Evolutionary conservation across 768 basidiomycete genomes (phyloP).

Genomic region (Phylloporus scabripes): DNA sequence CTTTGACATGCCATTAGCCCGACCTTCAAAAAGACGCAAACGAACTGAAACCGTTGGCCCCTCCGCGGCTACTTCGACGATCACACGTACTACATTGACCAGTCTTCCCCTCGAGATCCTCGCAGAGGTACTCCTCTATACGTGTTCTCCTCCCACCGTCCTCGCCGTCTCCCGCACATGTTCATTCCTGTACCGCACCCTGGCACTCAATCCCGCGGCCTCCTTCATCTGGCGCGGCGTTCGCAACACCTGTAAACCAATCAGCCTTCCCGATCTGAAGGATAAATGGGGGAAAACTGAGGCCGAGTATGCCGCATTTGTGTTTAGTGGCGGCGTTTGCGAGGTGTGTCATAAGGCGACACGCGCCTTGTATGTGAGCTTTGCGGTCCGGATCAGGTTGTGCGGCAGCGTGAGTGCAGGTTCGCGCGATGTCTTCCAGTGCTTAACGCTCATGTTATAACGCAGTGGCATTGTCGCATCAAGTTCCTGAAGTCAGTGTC

Average conservation of each 20-base stretch:
- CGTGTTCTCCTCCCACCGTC: conserved; percentile 49
- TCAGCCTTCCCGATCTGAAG: conserved; percentile 39
- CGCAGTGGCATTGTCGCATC: conserved; percentile 20
- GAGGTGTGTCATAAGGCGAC: conserved; percentile 46
- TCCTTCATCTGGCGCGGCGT: conserved; percentile 56
- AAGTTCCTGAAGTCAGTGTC: conserved; percentile 14
- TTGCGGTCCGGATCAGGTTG: conserved; percentile 41
- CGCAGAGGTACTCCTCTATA: conserved; percentile 53
- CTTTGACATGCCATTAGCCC: neutral
- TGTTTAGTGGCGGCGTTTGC: conserved; percentile 56
- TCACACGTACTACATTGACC: conserved; percentile 7
- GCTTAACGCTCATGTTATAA: neutral
- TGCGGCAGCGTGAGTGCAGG: conserved; percentile 36
- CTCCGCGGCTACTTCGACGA: neutral
- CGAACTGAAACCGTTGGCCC: neutral
- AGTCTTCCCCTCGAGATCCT: conserved; percentile 57
- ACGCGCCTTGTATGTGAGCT: conserved; percentile 40
- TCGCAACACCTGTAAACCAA: conserved; percentile 34
- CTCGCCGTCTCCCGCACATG: conserved; percentile 55
- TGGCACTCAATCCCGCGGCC: conserved; percentile 40
- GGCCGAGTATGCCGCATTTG: conserved; percentile 54
- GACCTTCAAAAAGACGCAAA: conserved; percentile 10
- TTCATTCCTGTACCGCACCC: conserved; percentile 46
- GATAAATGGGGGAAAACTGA: conserved; percentile 41
- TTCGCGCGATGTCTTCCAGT: neutral